phyloP scores from a whole-genome alignment of 805 yeast genomes.

The Candida ortonii region DNA sequence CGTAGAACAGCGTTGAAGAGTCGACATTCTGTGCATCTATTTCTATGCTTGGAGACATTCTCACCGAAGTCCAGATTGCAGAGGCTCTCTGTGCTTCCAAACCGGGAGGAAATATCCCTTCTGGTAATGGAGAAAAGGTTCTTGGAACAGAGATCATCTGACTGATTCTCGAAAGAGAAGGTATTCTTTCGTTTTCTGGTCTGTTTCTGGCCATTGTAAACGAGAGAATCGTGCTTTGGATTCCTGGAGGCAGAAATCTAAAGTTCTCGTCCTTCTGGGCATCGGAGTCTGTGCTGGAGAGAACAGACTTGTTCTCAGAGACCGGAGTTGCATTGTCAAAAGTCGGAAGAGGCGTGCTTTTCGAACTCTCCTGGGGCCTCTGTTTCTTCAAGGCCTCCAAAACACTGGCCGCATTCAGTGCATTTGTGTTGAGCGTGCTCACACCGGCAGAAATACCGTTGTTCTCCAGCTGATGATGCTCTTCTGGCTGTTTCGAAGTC shows the following conservation, averaged over 20 bases:
- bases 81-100: slow-evolving; percentile 33
- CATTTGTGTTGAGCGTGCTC: slow-evolving; percentile 28
- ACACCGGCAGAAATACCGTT: slow-evolving; percentile 2
- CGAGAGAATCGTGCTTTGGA: slow-evolving; percentile 32
- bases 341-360: slow-evolving; percentile 7
- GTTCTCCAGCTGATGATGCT: slow-evolving; percentile 1
- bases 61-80: slow-evolving; percentile 32
- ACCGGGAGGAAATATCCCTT: slow-evolving; percentile 31
- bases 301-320: slow-evolving; percentile 1
- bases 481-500: slow-evolving; percentile 8
- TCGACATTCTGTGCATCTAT: slow-evolving; percentile 29
- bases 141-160: slow-evolving; percentile 27
- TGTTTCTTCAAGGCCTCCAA: slow-evolving; percentile 36
- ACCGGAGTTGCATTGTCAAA: slow-evolving; percentile 5
- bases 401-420: slow-evolving; percentile 37
- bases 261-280: slow-evolving; percentile 27
- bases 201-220: slow-evolving; percentile 25
- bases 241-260: slow-evolving; percentile 35
- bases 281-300: slow-evolving; percentile 12
- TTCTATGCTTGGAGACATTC: slow-evolving; percentile 23
- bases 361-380: slow-evolving; percentile 25
- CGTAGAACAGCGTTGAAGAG: slow-evolving; percentile 40
- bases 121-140: slow-evolving; percentile 26
- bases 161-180: slow-evolving; percentile 24
- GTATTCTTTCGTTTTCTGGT: slow-evolving; percentile 14